phyloP scores from a whole-genome alignment of 345 rosid genomes.

The Citrus glauca region DNA sequence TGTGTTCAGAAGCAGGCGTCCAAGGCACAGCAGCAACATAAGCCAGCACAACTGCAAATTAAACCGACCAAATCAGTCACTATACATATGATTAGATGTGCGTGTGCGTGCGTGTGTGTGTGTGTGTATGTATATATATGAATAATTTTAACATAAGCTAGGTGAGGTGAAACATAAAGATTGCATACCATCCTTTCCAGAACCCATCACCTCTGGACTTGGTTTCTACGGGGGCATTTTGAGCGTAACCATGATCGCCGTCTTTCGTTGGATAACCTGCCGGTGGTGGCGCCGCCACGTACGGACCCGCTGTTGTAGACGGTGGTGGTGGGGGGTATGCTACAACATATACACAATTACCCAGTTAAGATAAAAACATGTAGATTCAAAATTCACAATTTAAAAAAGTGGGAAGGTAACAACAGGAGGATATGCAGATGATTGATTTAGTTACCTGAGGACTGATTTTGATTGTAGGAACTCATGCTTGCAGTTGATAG shows the following conservation, averaged over 20 bases:
- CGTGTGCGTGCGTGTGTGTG: too few species aligned
- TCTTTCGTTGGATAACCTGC: conserved; percentile 57
- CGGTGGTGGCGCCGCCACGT: conserved; percentile 43
- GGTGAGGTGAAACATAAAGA: neutral
- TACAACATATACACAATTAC: conserved; percentile 7
- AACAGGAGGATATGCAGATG: rapidly evolving
- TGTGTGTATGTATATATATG: neutral
- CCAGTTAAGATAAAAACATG: neutral
- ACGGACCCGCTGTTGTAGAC: neutral
- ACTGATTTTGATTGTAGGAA: conserved; percentile 24
- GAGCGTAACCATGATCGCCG: neutral
- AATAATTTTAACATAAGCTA: too few species aligned
- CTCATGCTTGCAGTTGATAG: conserved; percentile 19
- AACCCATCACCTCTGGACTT: conserved; percentile 46
- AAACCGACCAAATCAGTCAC: neutral
- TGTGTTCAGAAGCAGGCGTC: conserved; percentile 48
- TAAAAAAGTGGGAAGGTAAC: neutral
- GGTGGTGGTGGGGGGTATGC: conserved; percentile 33
- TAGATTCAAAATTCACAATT: conserved; percentile 23
- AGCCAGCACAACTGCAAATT: conserved; percentile 52
- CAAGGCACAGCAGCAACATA: conserved; percentile 71
- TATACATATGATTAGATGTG: rapidly evolving
- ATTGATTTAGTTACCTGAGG: conserved; percentile 13
- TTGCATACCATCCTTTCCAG: conserved; percentile 66
- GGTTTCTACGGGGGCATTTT: conserved; percentile 36